Evolutionary conservation across 1,284 basidiomycete genomes (phyloP).

Genomic region (Vanrija pseudolonga): DNA sequence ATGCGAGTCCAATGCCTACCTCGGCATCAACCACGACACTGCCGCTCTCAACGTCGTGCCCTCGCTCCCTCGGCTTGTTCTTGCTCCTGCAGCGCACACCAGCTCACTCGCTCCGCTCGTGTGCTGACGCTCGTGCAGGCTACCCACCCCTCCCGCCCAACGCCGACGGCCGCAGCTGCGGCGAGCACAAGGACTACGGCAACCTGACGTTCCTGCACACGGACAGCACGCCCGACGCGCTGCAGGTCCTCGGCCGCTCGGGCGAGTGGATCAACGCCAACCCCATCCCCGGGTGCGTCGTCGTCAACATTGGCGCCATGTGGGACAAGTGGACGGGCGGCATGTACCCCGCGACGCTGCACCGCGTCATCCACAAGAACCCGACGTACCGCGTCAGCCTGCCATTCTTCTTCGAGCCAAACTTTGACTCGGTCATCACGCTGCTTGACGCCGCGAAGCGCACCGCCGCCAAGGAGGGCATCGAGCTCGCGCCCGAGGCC

Average conservation of each 20-base stretch:
- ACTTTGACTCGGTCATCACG: constrained; percentile 23
- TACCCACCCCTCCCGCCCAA: constrained; percentile 76
- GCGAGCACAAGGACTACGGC: constrained; percentile 84
- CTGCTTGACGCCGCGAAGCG: constrained; percentile 25
- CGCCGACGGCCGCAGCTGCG: constrained; percentile 75
- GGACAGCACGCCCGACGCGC: constrained; percentile 68
- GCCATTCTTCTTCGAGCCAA: constrained; percentile 42
- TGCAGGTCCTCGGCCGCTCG: constrained; percentile 70
- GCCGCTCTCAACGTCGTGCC: too few relatives aligned
- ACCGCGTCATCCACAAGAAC: constrained; percentile 32
- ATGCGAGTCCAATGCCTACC: too few relatives aligned
- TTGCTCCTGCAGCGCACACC: too few relatives aligned
- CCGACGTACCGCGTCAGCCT: constrained; percentile 27
- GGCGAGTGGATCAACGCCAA: constrained; percentile 66
- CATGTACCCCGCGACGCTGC: constrained; percentile 32
- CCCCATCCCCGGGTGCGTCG: constrained; percentile 66
- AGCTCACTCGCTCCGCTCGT: constrained; percentile 84
- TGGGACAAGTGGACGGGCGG: constrained; percentile 35
- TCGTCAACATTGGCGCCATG: constrained; percentile 65
- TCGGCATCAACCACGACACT: too few relatives aligned
- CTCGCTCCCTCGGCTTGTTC: too few relatives aligned
- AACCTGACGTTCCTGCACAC: constrained; percentile 76
- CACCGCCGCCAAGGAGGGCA: constrained; percentile 16
- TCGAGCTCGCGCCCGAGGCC: not conserved
- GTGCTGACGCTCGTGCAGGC: constrained; percentile 59